Evolutionary conservation across 192 early-diverging fungal genomes (phyloP), one percentile per base, ranked within the genome.

Genomic region (Backusella psychrophila): DNA sequence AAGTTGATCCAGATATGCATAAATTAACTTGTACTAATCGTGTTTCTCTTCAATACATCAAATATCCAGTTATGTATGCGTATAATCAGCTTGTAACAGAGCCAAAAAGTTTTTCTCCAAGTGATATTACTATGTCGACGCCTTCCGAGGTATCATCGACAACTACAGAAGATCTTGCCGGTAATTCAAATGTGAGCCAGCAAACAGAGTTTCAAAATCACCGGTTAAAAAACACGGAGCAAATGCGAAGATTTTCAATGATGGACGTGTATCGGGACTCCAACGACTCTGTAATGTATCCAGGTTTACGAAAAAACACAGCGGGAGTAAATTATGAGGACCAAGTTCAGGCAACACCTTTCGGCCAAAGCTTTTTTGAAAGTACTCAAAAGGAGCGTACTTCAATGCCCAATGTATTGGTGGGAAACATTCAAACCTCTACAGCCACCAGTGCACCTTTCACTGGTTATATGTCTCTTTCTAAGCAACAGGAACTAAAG

Each of bases 201-300:
- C 66, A 66, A 7, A 66, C 26, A 19, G 67, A 35, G 36, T 56
- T 21, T 56, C 53, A 67, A 17, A 67, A 34, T 35, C 66, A 29
- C 9, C 21, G 31, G 29, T 29, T 36, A 68, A 71, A 71, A 70
- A 23, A 19, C 9, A 29, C 39, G 9, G 70, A 71, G 9, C 70
- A 71, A 15, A 29, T 23, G 15, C 70, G 70, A 29, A 41, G 70
- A 7, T 71, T 49, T 33, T 71, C 70, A 15, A 71, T 71, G 42
- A 49, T 71, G 70, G 70, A 71, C 1, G 29, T 49, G 3, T 44
- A 29, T 68, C 34, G 66, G 8, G 66, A 68, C 29, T 36, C 66
- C 33, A 36, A 33, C 6, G 19, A 26, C 26, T 29, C 56, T 29
- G 4, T 14, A 26, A 63, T 63, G 11, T 63, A 63, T 29, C 56